Percentiles rank a stretch among this genome's conserved stretches.
phyloP scores from a whole-genome alignment of 768 basidiomycete genomes.

The Botryobasidium botryosum region DNA sequence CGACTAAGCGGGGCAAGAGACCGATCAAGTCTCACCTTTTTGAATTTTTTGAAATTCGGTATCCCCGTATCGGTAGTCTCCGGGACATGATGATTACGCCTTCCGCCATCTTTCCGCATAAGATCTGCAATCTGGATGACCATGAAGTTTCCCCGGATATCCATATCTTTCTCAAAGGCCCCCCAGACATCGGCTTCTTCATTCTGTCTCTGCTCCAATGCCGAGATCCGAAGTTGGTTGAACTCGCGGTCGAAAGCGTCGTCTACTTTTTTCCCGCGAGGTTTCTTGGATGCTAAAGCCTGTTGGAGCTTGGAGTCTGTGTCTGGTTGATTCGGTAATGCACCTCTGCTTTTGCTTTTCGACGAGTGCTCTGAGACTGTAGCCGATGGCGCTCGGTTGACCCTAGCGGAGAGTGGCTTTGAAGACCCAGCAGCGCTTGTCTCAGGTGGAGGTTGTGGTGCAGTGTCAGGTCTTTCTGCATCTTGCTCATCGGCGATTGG shows the following conservation, averaged over 20 bases:
- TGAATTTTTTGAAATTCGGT: conserved; percentile 65
- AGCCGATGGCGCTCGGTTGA: no score
- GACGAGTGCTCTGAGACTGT: no score
- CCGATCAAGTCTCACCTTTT: conserved; percentile 30
- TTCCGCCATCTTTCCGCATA: conserved; percentile 10
- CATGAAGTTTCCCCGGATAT: conserved; percentile 64
- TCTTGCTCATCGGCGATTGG: no score
- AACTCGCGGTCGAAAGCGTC: conserved; percentile 66
- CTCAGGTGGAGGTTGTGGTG: no score
- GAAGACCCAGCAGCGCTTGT: no score
- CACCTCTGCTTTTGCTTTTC: no score
- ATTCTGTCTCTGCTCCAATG: conserved; percentile 27
- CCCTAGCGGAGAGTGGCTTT: no score
- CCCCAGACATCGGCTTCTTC: conserved; percentile 42
- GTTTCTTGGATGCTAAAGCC: conserved; percentile 57
- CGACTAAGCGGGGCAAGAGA: conserved; percentile 9
- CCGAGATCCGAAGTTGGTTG: conserved; percentile 50
- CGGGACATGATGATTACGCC: no score
- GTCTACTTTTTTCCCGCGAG: conserved; percentile 46
- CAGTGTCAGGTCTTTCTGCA: no score
- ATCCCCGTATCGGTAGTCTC: conserved; percentile 30
- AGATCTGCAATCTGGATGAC: conserved; percentile 39
- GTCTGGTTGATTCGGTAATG: no score
- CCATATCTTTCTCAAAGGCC: conserved; percentile 45
- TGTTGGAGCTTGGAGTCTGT: conserved; percentile 52